Conservation (phyloP, 352 stramenopile genomes). For the Peronospora farinosa region DNA sequence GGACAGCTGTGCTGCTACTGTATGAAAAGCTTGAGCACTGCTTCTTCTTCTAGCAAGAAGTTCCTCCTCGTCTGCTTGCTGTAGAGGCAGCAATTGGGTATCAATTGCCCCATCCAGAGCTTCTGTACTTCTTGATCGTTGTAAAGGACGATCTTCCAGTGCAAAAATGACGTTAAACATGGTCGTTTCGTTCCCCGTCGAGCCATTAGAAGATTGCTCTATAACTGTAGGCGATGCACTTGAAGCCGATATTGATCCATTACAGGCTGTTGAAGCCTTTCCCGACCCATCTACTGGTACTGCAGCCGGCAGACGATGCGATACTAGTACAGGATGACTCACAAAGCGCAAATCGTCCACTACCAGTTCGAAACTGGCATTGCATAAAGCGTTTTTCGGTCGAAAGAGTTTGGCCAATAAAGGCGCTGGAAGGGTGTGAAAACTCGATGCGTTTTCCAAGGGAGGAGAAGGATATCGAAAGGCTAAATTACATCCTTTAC, state of each 20-base stretch:
- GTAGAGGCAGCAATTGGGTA: conserved; percentile 17
- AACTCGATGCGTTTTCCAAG: conserved; percentile 53
- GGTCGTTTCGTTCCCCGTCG: conserved; percentile 52
- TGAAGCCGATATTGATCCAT: conserved; percentile 6
- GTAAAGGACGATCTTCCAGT: conserved; percentile 43
- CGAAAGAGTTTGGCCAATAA: conserved; percentile 85
- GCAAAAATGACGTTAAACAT: conserved; percentile 89
- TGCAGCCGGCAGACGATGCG: conserved; percentile 25
- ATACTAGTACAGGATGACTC: conserved; percentile 77
- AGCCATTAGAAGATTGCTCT: conserved; percentile 16
- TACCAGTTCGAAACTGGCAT: conserved; percentile 83
- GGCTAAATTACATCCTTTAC: conserved; percentile 81
- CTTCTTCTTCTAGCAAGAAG: conserved; percentile 29
- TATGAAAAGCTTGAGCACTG: conserved; percentile 51
- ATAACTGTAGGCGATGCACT: conserved; percentile 11
- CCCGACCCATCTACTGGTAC: conserved; percentile 9
- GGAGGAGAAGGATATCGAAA: conserved; percentile 75
- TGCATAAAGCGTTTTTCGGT: conserved; percentile 83
- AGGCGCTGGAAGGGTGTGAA: conserved; percentile 66
- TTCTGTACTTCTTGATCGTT: conserved; percentile 8
- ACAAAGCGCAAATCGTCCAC: conserved; percentile 85
- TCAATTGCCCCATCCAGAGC: conserved; percentile 6
- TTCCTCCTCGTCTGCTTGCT: conserved; percentile 30
- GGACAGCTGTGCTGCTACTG: conserved; percentile 62
- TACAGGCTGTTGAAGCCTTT: conserved; percentile 3